Base-by-base conservation (phyloP, 2,329 filamentous ascomycete species). In the Aspergillus hiratsukae region DNA sequence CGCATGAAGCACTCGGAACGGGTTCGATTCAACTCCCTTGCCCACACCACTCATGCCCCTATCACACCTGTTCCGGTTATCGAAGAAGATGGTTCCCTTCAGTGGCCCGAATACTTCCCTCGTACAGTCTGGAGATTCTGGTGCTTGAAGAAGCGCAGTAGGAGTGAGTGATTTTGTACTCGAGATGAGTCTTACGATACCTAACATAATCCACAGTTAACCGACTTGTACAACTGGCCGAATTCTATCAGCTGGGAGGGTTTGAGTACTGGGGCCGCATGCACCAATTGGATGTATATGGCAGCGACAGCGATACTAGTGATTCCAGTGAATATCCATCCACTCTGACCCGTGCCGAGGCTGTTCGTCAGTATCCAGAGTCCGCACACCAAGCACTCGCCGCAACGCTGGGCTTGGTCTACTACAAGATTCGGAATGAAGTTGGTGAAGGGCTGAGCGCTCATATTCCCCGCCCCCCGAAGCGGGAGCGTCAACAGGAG, bases 401-500 rank as follows among this genome's bases (percentile, higher is more conserved):
- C 23, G 73, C 72, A 10, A 74, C 70, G 1, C 50, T 75, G 23
- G 73, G 73, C 43, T 58, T 76, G n/a, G 69, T 75, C 1, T 76
- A 75, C 53, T 72, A 71, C 59, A 75, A 75, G 60, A 75, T 76
- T 49, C 70, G 70, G 17, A 76, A 76, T 41, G 71, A 74, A 58
- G 69, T 72, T 7, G 72, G 73, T 4, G 72, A 75, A 52, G 68
- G 67, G 3, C 67, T 67, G 3, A 59, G 65, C 50, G 52, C 63
- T 11, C 68, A 64, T 9, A 55, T 70, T n/a, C 60, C 58, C 23
- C 65, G 68, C n/a, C 66, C 71, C 8, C 66, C 66, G 2, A 75
- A 75, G 60, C 69, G 73, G 2, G 75, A 75, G 60, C 69, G 73
- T 29, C 66, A 64, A 19, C 71, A 69, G 48, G 72, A 75, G 6